phyloP scores from a whole-genome alignment of 2,329 filamentous ascomycete genomes.

The Alternaria gaisen region DNA sequence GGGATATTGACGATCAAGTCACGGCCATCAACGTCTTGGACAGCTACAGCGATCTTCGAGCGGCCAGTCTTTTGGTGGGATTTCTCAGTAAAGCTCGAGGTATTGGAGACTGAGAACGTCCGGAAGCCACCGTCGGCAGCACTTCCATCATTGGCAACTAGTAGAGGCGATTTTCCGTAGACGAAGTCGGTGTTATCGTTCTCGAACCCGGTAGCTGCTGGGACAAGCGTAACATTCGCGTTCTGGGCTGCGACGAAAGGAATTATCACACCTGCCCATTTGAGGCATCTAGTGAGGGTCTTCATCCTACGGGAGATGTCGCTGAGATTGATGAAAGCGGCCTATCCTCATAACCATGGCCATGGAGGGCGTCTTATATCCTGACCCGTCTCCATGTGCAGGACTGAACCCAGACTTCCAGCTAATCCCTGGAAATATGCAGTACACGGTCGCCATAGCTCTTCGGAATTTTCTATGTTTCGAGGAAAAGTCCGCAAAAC shows the following conservation, averaged over 20 bases:
- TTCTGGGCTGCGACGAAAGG: slow-evolving; percentile 21
- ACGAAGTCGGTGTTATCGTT: slow-evolving; percentile 41
- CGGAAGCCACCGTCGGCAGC: slow-evolving; percentile 42
- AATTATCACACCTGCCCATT: slow-evolving; percentile 16
- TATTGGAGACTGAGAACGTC: slow-evolving; percentile 22
- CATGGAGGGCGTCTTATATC: slow-evolving; percentile 4
- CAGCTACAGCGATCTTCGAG: slow-evolving; percentile 38
- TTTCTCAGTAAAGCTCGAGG: slow-evolving; percentile 18
- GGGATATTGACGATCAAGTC: slow-evolving; percentile 41
- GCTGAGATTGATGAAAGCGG: background rate
- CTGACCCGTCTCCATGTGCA: background rate
- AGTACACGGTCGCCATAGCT: background rate
- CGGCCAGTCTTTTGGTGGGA: slow-evolving; percentile 36
- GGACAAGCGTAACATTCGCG: slow-evolving; percentile 31
- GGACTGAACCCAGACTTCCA: background rate
- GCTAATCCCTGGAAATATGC: background rate
- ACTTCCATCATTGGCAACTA: slow-evolving; percentile 41
- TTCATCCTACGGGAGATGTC: slow-evolving; percentile 6
- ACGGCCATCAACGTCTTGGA: slow-evolving; percentile 34
- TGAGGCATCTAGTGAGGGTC: background rate
- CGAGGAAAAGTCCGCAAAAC: background rate
- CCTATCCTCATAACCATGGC: background rate
- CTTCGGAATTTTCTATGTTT: background rate
- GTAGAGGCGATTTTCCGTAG: slow-evolving; percentile 29
- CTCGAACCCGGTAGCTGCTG: slow-evolving; percentile 37